Evolutionary conservation across 192 early-diverging fungal species (phyloP).

Genomic region (Coemansia sp.): DNA sequence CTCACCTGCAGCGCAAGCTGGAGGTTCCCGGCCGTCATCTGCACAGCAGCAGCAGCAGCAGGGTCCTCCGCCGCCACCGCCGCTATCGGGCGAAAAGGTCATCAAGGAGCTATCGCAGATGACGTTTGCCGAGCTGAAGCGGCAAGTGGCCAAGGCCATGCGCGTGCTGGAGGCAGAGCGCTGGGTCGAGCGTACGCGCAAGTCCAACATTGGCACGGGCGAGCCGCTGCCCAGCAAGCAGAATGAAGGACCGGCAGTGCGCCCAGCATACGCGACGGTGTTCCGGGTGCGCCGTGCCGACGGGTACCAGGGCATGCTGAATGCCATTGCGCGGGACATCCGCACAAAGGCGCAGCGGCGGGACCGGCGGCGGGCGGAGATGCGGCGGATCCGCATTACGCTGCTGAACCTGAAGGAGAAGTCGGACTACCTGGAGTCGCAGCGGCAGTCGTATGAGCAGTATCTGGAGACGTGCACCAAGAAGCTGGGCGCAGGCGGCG

Average conservation of each 20-base stretch:
- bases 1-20: conserved; percentile 28
- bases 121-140: conserved; percentile 80
- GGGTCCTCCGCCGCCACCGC: conserved; percentile 34
- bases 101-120: conserved; percentile 57
- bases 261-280: conserved; percentile 45
- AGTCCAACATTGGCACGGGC: conserved; percentile 56
- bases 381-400: conserved; percentile 73
- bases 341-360: conserved; percentile 86
- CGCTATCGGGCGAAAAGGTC: conserved; percentile 51
- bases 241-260: conserved; percentile 11
- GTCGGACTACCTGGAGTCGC: conserved; percentile 74
- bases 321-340: conserved; percentile 90
- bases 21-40: conserved; percentile 21
- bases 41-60: conserved; percentile 13
- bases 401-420: conserved; percentile 84
- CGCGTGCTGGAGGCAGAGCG: conserved; percentile 75
- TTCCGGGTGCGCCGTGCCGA: conserved; percentile 60
- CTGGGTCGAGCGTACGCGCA: conserved; percentile 59
- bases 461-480: conserved; percentile 89
- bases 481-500: conserved; percentile 66
- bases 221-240: conserved; percentile 6
- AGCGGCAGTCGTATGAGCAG: conserved; percentile 85
- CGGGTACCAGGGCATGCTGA: conserved; percentile 91
- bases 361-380: conserved; percentile 69
- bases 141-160: conserved; percentile 76